Conservation (phyloP, 2,329 filamentous ascomycete genomes). For the Epicoccum sorghinum region DNA sequence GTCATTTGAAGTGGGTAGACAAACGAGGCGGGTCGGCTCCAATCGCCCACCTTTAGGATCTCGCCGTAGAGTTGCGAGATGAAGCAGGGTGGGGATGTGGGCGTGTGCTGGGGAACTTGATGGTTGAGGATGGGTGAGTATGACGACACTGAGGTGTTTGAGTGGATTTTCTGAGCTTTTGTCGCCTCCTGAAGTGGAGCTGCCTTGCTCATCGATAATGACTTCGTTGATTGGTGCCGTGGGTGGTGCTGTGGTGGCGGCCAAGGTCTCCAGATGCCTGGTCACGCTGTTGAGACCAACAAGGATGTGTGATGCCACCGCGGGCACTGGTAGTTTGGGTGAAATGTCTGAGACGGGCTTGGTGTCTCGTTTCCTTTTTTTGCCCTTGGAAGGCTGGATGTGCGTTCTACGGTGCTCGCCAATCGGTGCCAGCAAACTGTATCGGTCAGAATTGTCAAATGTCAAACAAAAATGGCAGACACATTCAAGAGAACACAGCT, state of each 20-base stretch:
- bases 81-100: conserved; percentile 42
- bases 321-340: conserved; percentile 51
- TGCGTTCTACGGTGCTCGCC: conserved; percentile 65
- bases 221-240: conserved; percentile 1
- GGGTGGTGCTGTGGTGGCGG: conserved; percentile 32
- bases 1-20: conserved; percentile 66
- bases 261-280: conserved; percentile 59
- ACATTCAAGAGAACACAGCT: neutral
- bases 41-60: conserved; percentile 4
- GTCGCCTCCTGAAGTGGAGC: neutral
- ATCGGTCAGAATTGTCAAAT: too few relatives aligned
- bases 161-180: neutral
- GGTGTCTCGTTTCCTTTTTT: conserved; percentile 57
- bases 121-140: conserved; percentile 44
- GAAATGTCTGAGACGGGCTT: conserved; percentile 1
- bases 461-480: conserved; percentile 9
- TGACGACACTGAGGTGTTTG: conserved; percentile 30
- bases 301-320: conserved; percentile 62
- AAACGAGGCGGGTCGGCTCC: conserved; percentile 62
- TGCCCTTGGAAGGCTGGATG: conserved; percentile 64
- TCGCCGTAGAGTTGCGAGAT: conserved; percentile 28
- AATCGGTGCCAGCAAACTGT: conserved; percentile 67
- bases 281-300: conserved; percentile 70
- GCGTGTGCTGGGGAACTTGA: conserved; percentile 40
- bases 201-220: neutral